Conservation (phyloP, 1,139 yeast genomes). For the Yamadazyma sp. region DNA sequence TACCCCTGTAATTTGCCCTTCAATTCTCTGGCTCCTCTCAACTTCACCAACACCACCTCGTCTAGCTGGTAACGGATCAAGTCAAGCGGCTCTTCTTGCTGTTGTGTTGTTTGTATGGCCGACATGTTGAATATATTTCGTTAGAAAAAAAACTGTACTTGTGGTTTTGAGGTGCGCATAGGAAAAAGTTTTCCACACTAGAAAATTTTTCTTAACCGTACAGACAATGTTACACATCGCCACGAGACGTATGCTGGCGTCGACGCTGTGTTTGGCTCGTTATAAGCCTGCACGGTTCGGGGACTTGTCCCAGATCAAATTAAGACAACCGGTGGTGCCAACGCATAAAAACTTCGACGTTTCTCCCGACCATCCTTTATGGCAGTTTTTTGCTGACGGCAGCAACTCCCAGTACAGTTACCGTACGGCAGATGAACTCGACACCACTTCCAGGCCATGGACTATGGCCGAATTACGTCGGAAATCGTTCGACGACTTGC, state of each 20-base stretch:
- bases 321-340: constrained; percentile 87
- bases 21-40: constrained; percentile 95
- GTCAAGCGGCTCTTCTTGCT: constrained; percentile 70
- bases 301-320: constrained; percentile 32
- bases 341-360: constrained; percentile 70
- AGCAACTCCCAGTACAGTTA: constrained; percentile 48
- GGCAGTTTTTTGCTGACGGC: constrained; percentile 83
- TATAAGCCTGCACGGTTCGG: constrained; percentile 30
- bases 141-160: neutral
- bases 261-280: constrained; percentile 20
- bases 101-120: constrained; percentile 35
- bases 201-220: constrained; percentile 6
- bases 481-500: constrained; percentile 89
- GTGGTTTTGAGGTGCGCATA: neutral
- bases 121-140: constrained; percentile 28
- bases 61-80: constrained; percentile 84
- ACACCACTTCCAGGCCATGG: constrained; percentile 75
- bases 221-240: constrained; percentile 6
- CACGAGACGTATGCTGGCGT: constrained; percentile 21
- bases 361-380: constrained; percentile 85
- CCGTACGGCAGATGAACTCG: constrained; percentile 59
- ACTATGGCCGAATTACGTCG: constrained; percentile 82
- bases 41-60: constrained; percentile 82
- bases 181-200: neutral
- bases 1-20: constrained; percentile 91